Conservation (phyloP, 495 filamentous ascomycete species). For the Talaromyces ruber region DNA sequence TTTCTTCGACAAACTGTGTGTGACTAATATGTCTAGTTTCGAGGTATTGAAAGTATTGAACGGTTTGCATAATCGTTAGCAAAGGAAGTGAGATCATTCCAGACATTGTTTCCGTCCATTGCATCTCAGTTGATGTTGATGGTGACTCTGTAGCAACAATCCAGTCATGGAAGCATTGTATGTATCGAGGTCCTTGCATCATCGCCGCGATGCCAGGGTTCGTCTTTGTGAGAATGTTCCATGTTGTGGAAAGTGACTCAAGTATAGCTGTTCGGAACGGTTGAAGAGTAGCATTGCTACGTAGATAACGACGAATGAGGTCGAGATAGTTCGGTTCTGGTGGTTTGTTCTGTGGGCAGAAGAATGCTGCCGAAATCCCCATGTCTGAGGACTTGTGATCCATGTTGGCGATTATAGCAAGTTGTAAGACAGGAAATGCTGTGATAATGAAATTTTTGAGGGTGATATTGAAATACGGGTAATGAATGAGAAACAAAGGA, state of each 20-base stretch:
- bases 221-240: constrained; percentile 7
- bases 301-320: background rate
- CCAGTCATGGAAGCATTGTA: constrained; percentile 11
- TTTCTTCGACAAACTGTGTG: background rate
- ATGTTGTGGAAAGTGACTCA: constrained; percentile 1
- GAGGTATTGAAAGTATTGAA: constrained; percentile 27
- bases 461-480: background rate
- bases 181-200: constrained; percentile 10
- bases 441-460: too few relatives aligned
- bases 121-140: background rate
- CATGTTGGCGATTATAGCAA: background rate
- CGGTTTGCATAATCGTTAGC: constrained; percentile 19
- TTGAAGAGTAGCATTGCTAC: background rate
- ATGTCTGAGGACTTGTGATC: background rate
- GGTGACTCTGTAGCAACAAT: constrained; percentile 8
- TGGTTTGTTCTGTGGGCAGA: background rate
- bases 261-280: background rate
- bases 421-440: too few relatives aligned
- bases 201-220: constrained; percentile 10
- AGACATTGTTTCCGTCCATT: constrained; percentile 14
- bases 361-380: background rate
- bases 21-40: constrained; percentile 3
- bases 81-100: constrained; percentile 22
- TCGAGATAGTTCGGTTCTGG: background rate
- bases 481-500: background rate